Evolutionary conservation across 2,329 filamentous ascomycete species (phyloP).

Genomic region (Colletotrichum falcatum): DNA sequence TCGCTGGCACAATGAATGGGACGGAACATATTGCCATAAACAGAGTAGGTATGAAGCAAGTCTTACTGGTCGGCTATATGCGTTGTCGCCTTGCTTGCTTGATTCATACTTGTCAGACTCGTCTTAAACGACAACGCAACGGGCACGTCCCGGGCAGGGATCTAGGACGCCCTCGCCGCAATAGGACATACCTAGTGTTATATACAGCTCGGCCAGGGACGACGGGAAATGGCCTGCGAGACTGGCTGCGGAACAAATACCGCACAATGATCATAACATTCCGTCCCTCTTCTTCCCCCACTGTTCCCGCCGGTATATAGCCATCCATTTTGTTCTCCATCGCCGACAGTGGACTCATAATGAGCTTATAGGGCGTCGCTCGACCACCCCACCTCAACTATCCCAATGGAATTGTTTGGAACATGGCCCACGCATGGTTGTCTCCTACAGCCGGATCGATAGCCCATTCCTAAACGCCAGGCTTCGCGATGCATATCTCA

Average conservation of each 20-base stretch:
- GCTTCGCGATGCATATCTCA: constrained; percentile 43
- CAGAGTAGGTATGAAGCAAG: constrained; percentile 64
- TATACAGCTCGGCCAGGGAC: not conserved
- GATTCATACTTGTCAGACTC: too few relatives aligned
- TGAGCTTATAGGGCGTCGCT: not conserved
- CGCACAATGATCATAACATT: constrained; percentile 24
- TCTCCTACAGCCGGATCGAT: constrained; percentile 18
- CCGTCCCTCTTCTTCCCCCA: constrained; percentile 11
- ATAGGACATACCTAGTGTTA: not conserved
- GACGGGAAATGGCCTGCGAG: not conserved
- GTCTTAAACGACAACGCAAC: constrained; percentile 47
- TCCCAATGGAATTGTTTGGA: not conserved
- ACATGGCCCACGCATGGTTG: constrained; percentile 7
- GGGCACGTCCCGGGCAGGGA: constrained; percentile 4
- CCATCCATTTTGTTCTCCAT: constrained; percentile 34
- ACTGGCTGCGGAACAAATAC: constrained; percentile 8
- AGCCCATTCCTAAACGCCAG: constrained; percentile 42
- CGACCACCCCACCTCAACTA: not conserved
- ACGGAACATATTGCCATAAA: constrained; percentile 69
- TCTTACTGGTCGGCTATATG: constrained; percentile 65
- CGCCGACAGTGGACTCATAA: constrained; percentile 10
- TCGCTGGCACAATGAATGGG: constrained; percentile 64
- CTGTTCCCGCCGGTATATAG: constrained; percentile 33
- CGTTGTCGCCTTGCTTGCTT: too few relatives aligned
- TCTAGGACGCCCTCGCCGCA: not conserved